Conservation (phyloP, 768 basidiomycete species). For the Amanita fuliginea region DNA sequence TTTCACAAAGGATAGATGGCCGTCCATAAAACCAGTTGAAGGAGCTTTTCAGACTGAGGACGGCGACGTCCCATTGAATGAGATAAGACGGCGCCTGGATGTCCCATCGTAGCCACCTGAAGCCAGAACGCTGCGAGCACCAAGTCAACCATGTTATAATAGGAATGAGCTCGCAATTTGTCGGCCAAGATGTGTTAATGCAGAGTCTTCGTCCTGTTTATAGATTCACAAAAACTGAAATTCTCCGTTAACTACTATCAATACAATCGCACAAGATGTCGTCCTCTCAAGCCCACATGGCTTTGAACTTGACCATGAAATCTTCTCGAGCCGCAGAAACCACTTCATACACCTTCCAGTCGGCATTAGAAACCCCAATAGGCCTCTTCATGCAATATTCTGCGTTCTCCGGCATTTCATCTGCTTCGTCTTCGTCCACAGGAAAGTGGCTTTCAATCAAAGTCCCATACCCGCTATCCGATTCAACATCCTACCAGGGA, state of each 20-base stretch:
- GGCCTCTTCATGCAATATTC: slow-evolving; percentile 20
- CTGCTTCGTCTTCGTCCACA: slow-evolving; percentile 11
- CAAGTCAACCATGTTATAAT: too few species aligned
- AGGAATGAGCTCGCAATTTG: too few species aligned
- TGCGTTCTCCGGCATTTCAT: slow-evolving; percentile 5
- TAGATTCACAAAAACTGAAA: too few species aligned
- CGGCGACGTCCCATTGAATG: background rate
- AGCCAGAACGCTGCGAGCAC: too few species aligned
- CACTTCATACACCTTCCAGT: slow-evolving; percentile 48
- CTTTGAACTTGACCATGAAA: slow-evolving; percentile 48
- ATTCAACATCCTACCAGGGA: slow-evolving; percentile 12
- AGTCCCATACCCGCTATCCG: slow-evolving; percentile 14
- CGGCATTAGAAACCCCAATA: slow-evolving; percentile 26
- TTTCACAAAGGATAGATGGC: slow-evolving; percentile 2
- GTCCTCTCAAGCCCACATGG: slow-evolving; percentile 42
- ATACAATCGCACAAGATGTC: background rate
- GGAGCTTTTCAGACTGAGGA: background rate
- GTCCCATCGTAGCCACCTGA: too few species aligned
- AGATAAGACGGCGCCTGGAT: background rate
- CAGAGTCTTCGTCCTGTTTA: too few species aligned
- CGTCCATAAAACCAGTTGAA: background rate
- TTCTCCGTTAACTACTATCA: too few species aligned
- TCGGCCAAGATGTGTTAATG: too few species aligned
- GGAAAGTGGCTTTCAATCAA: slow-evolving; percentile 12
- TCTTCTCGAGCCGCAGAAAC: slow-evolving; percentile 31